Conservation (phyloP, 192 early-diverging fungal genomes). For the Mortierella hygrophila region DNA sequence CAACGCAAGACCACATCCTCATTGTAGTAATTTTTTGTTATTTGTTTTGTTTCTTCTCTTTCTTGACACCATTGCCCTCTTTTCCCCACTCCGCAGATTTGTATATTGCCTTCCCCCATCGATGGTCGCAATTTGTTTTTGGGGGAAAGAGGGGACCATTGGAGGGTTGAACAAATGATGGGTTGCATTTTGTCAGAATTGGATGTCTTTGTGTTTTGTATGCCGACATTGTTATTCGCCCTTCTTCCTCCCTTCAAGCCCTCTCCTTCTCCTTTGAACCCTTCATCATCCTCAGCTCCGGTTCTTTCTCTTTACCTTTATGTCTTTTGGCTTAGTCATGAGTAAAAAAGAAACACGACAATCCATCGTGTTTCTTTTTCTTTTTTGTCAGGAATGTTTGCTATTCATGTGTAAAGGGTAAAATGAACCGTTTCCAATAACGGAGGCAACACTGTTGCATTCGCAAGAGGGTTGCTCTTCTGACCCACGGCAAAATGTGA, state of each 20-base stretch:
- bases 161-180: background rate
- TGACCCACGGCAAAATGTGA: background rate
- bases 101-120: background rate
- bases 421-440: too few relatives aligned
- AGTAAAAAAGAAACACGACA: background rate
- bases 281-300: background rate
- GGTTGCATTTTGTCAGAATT: background rate
- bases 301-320: background rate
- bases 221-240: background rate
- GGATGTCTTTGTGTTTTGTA: background rate
- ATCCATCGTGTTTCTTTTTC: background rate
- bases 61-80: background rate
- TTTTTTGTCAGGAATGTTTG: background rate
- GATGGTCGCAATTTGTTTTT: background rate
- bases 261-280: background rate
- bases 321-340: slow-evolving; percentile 1
- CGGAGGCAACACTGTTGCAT: too few relatives aligned
- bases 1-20: slow-evolving; percentile 3
- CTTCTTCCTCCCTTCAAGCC: background rate
- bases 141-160: slow-evolving; percentile 1
- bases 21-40: background rate
- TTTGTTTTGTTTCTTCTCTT: background rate
- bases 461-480: too few relatives aligned
- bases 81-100: background rate
- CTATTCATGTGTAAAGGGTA: background rate